Base-by-base conservation (phyloP, 495 filamentous ascomycete species). In the Friedmanniomyces endolithicus region DNA sequence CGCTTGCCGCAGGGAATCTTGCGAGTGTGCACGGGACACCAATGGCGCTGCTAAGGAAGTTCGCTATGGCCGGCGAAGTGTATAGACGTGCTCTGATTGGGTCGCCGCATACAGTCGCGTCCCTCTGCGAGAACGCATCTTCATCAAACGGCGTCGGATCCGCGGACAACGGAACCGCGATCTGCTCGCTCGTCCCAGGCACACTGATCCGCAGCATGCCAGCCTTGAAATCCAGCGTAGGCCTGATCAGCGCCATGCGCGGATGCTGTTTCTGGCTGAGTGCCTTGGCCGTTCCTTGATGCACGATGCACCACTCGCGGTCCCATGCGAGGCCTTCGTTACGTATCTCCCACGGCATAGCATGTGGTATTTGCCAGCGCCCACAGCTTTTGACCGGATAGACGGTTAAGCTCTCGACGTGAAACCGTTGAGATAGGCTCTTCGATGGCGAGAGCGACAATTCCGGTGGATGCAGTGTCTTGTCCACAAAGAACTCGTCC, bases 341-440 rank as follows among this genome's bases (percentile, higher is more conserved):
- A 46, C 74, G 78, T 24, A 94, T 76, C 63, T 87, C 81, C 90
- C 90, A 96, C 19, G 72, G 63, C 22, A 69, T 68, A 8, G 70
- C 78, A 0, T 71, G 56, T 0, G 87, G 83, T 37, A 96, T 76
- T n/a, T 72, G 74, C 60, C 82, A 90, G 8, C 84, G 84, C 8
- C 78, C 85, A 63, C 90, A 96, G 63, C 83, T 87, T 69, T 95
- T 95, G 68, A 96, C 90, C 0, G 90, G 90, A 61, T 87, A 72
- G 0, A 73, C 63, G 17, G 65, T 71, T 19, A 73, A 50, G 39
- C 59, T 67, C 44, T 71, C 67, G 25, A 72, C 63, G 46, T 70
- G 56, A 25, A 67, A 64, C 16, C 44, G 34, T 12, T 31, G 48
- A 2, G 70, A 77, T 20, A 87, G 77, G 58, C 74, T 81, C 51